These are phyloP conservation scores for Cydonia oblonga DNA, from an alignment of 331 rosid genomes.

Conservation along the genomic window DNA sequence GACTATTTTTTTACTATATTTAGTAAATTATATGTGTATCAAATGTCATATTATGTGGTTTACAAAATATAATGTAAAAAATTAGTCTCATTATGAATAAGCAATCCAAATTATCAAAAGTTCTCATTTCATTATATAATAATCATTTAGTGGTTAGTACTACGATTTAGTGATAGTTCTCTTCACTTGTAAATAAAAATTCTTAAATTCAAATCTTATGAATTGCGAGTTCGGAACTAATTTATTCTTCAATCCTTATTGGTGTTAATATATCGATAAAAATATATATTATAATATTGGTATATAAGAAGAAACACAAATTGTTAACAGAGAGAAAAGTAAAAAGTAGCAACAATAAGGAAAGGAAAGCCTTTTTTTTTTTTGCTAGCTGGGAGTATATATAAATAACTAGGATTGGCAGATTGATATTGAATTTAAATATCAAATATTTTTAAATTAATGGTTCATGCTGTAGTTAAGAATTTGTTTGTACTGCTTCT, in stretches of 20 bases:
- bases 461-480: not conserved
- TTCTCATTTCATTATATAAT: not conserved
- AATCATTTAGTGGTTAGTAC: too few relatives aligned
- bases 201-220: too few relatives aligned
- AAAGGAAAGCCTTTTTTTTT: not conserved
- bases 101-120: not conserved
- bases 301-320: not conserved
- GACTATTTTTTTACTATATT: too few relatives aligned
- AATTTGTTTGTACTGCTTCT: not conserved
- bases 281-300: not conserved
- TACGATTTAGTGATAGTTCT: too few relatives aligned
- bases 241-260: too few relatives aligned
- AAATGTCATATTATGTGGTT: too few relatives aligned
- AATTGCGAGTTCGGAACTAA: too few relatives aligned
- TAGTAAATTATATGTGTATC: not conserved
- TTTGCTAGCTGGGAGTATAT: not conserved
- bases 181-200: rapidly evolving
- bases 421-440: not conserved
- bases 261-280: too few relatives aligned
- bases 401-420: not conserved
- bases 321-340: not conserved
- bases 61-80: too few relatives aligned
- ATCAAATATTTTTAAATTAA: not conserved
- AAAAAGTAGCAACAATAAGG: not conserved
- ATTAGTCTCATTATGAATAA: too few relatives aligned